These are phyloP conservation scores for Trametes maxima DNA, from an alignment of 768 basidiomycete genomes.

Conservation along the genomic window DNA sequence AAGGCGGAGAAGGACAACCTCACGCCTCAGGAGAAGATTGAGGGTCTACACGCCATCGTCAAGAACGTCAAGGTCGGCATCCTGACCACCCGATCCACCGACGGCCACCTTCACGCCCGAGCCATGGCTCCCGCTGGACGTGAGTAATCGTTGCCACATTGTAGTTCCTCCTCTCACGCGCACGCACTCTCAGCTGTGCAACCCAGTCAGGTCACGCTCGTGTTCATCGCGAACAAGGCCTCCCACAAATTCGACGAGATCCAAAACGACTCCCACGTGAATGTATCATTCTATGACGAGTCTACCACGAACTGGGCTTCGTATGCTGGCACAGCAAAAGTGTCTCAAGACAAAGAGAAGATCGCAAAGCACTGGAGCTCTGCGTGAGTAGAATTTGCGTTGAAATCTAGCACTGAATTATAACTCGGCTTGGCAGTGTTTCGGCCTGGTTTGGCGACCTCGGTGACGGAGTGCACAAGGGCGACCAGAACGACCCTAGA, in stretches of 20 bases:
- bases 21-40: conserved; percentile 66
- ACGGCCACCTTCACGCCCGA: conserved; percentile 75
- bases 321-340: conserved; percentile 70
- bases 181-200: conserved; percentile 39
- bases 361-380: conserved; percentile 66
- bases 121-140: conserved; percentile 78
- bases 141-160: conserved; percentile 36
- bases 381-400: conserved; percentile 38
- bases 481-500: conserved; percentile 78
- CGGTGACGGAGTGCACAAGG: conserved; percentile 82
- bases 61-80: conserved; percentile 68
- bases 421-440: conserved; percentile 41
- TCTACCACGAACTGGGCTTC: conserved; percentile 79
- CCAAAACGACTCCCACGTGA: conserved; percentile 73
- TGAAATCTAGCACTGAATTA: neutral
- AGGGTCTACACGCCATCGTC: conserved; percentile 69
- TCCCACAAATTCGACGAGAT: conserved; percentile 80
- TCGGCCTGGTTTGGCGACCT: conserved; percentile 86
- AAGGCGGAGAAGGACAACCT: conserved; percentile 60
- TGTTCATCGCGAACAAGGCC: conserved; percentile 74
- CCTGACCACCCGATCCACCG: conserved; percentile 70
- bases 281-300: conserved; percentile 76
- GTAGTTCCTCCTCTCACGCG: neutral
- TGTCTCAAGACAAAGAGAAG: conserved; percentile 60
- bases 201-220: conserved; percentile 54